Conservation (phyloP, 2,329 filamentous ascomycete species). For the Epichloe amarillans region DNA sequence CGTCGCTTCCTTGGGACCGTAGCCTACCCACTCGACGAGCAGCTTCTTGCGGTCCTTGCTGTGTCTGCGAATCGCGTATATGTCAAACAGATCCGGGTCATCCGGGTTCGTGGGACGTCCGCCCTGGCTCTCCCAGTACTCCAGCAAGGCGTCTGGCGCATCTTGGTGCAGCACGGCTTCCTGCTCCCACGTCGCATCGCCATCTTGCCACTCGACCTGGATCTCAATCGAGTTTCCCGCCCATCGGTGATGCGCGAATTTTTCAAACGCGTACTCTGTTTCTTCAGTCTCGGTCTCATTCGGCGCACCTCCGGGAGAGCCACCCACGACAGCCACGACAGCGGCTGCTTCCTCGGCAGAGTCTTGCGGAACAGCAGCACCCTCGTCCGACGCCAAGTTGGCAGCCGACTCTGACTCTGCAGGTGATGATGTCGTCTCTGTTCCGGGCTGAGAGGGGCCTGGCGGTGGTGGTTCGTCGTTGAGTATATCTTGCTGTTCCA, state of each 20-base stretch:
- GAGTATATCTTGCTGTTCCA: neutral
- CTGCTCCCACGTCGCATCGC: slow-evolving; percentile 20
- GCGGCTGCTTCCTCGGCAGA: neutral
- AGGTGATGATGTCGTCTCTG: neutral
- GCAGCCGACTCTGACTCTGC: neutral
- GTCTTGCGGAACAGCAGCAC: neutral
- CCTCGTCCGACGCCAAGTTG: neutral
- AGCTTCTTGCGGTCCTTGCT: slow-evolving; percentile 15
- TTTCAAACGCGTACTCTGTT: slow-evolving; percentile 10
- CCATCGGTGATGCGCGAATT: slow-evolving; percentile 18
- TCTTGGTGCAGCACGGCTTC: slow-evolving; percentile 22
- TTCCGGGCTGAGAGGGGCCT: neutral
- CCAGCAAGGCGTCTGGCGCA: slow-evolving; percentile 16
- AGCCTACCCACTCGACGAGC: slow-evolving; percentile 25
- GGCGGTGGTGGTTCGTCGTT: neutral
- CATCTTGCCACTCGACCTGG: slow-evolving; percentile 18
- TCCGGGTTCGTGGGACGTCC: slow-evolving; percentile 20
- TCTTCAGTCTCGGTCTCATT: neutral
- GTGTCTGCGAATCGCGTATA: slow-evolving; percentile 21
- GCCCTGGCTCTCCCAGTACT: slow-evolving; percentile 18
- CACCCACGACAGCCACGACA: neutral
- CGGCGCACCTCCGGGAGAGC: neutral
- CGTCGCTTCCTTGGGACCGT: slow-evolving; percentile 13
- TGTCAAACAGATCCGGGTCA: slow-evolving; percentile 18
- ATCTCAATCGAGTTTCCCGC: slow-evolving; percentile 16